Percentiles rank a stretch among this genome's conserved stretches.
phyloP scores from a whole-genome alignment of 345 rosid species.

The Lenwebbia sp. region DNA sequence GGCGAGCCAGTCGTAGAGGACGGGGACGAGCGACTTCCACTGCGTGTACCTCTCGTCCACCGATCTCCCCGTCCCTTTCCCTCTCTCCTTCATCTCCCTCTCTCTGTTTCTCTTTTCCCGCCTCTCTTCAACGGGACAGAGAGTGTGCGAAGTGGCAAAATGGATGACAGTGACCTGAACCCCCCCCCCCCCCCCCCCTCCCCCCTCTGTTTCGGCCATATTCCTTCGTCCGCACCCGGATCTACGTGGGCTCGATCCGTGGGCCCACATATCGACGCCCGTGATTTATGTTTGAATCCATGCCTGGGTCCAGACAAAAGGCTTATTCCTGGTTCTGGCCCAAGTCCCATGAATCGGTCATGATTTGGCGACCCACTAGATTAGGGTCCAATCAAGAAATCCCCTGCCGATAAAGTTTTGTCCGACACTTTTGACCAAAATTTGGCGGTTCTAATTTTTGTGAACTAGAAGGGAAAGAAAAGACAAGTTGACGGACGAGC shows the following conservation, averaged over 20 bases:
- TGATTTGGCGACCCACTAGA: too few relatives aligned
- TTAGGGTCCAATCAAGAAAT: too few relatives aligned
- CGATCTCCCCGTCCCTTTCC: conserved; percentile 3
- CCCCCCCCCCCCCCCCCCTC: too few relatives aligned
- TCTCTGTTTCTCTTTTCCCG: neutral
- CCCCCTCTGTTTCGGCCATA: neutral
- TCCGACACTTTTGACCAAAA: too few relatives aligned
- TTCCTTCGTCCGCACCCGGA: neutral
- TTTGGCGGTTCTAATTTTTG: too few relatives aligned
- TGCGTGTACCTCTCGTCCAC: conserved; percentile 15
- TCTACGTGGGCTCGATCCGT: neutral
- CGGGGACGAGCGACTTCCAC: conserved; percentile 16
- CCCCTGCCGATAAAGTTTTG: too few relatives aligned
- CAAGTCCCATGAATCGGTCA: too few relatives aligned
- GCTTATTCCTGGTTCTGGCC: too few relatives aligned
- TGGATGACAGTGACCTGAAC: neutral
- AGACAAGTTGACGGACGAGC: too few relatives aligned
- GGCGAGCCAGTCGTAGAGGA: conserved; percentile 18
- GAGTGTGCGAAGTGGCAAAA: neutral
- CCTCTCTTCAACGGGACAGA: neutral
- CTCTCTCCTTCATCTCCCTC: neutral
- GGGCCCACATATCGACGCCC: neutral
- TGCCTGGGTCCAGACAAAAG: neutral
- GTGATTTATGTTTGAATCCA: neutral
- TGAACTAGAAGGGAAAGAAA: too few relatives aligned